phyloP scores from a whole-genome alignment of 345 rosid genomes.

The Leavenworthia alabamica region DNA sequence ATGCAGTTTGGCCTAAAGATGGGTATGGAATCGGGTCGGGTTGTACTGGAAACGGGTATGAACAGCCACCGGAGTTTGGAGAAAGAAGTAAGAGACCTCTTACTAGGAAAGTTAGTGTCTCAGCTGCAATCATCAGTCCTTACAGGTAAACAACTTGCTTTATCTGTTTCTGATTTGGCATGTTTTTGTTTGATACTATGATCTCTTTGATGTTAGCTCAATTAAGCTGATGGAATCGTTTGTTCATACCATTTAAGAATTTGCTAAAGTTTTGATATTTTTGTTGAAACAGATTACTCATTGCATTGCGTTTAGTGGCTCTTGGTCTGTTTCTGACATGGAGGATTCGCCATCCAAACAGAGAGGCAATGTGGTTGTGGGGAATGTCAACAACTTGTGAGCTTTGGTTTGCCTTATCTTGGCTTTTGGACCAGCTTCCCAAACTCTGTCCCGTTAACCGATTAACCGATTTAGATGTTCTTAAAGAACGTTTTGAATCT shows the following conservation, averaged over 20 bases:
- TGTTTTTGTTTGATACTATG: background rate
- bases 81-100: conserved; percentile 54
- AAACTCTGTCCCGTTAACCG: conserved; percentile 79
- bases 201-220: too few species aligned
- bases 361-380: conserved; percentile 74
- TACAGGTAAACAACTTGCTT: conserved; percentile 40
- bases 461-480: conserved; percentile 53
- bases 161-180: background rate
- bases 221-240: background rate
- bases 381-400: conserved; percentile 72
- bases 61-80: conserved; percentile 61
- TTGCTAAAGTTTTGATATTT: background rate
- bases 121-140: conserved; percentile 67
- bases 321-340: conserved; percentile 63
- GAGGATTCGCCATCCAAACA: conserved; percentile 65
- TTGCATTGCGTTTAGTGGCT: conserved; percentile 50
- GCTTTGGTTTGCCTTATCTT: conserved; percentile 73
- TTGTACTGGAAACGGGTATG: conserved; percentile 50
- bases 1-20: conserved; percentile 80
- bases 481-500: conserved; percentile 58
- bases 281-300: conserved; percentile 43
- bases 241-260: background rate
- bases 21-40: conserved; percentile 57
- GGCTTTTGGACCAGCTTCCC: conserved; percentile 73
- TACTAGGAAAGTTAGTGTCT: conserved; percentile 54